phyloP scores from a whole-genome alignment of 75 land plant species.

The Pseudotsuga menziesii region DNA sequence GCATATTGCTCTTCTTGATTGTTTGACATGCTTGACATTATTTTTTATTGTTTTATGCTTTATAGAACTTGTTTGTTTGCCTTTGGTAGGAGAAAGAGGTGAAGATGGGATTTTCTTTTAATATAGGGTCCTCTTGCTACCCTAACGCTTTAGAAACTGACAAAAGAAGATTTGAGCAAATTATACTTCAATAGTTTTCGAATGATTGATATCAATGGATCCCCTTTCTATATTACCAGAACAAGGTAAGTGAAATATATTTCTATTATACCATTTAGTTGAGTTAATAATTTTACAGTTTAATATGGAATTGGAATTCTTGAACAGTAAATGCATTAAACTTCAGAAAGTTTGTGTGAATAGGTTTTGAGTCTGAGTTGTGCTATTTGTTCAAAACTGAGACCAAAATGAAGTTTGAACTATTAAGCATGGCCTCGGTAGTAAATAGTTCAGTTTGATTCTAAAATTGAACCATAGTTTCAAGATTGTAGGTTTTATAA shows the following conservation, averaged over 20 bases:
- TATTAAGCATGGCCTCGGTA: no score
- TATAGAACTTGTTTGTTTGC: background rate
- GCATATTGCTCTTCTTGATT: background rate
- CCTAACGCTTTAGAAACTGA: conserved; percentile 70
- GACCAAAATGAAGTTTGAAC: no score
- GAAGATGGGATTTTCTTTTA: background rate
- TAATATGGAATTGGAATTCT: background rate
- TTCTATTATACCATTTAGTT: background rate
- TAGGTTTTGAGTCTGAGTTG: no score
- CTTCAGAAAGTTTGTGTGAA: background rate
- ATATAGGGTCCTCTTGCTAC: conserved; percentile 87
- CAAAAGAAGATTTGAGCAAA: conserved; percentile 86
- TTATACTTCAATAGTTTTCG: conserved; percentile 79
- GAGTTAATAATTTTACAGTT: background rate
- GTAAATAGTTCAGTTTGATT: no score
- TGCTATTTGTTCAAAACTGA: no score
- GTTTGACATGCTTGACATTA: background rate
- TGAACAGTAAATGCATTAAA: background rate
- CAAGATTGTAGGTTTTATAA: no score
- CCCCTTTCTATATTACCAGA: conserved; percentile 78
- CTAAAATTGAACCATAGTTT: no score
- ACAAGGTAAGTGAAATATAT: conserved; percentile 65
- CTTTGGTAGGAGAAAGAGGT: background rate
- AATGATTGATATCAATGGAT: conserved; percentile 78
- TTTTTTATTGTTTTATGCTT: background rate